phyloP scores from a whole-genome alignment of 768 basidiomycete genomes.

The Amanita subjunquillea region DNA sequence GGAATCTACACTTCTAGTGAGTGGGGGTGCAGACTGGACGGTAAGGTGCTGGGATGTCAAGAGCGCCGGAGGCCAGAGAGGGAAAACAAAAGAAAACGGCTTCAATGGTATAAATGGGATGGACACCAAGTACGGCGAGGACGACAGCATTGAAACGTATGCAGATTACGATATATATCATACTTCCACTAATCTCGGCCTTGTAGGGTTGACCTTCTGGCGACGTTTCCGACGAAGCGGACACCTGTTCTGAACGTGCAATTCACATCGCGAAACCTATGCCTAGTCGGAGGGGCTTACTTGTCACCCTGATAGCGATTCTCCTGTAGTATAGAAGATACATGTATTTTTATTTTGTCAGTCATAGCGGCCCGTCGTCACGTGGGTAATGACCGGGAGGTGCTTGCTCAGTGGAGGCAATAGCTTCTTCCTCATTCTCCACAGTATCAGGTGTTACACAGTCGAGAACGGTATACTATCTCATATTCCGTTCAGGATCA shows the following conservation, averaged over 20 bases:
- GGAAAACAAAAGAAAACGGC: slow-evolving; percentile 51
- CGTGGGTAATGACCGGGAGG: slow-evolving; percentile 1
- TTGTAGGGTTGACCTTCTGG: slow-evolving; percentile 69
- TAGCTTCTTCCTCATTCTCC: background rate
- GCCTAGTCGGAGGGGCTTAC: slow-evolving; percentile 76
- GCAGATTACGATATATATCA: slow-evolving; percentile 15
- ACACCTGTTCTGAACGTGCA: slow-evolving; percentile 90
- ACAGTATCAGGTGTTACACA: background rate
- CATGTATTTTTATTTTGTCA: slow-evolving; percentile 2
- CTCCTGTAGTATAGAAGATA: background rate
- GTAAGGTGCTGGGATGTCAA: slow-evolving; percentile 99
- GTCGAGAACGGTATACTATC: background rate
- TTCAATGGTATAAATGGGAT: slow-evolving; percentile 11
- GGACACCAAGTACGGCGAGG: slow-evolving; percentile 31
- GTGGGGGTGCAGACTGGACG: slow-evolving; percentile 90
- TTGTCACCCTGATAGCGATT: slow-evolving; percentile 42
- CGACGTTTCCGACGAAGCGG: slow-evolving; percentile 92
- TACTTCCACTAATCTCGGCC: slow-evolving; percentile 5
- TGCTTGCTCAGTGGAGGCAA: background rate
- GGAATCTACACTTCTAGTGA: slow-evolving; percentile 84
- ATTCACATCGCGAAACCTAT: slow-evolving; percentile 91
- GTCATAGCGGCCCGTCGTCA: background rate
- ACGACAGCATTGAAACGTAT: slow-evolving; percentile 63
- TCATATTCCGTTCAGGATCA: background rate
- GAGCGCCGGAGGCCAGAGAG: slow-evolving; percentile 51